Evolutionary conservation across 2,329 filamentous ascomycete species (phyloP).

Genomic region (Verticillium isaacii): DNA sequence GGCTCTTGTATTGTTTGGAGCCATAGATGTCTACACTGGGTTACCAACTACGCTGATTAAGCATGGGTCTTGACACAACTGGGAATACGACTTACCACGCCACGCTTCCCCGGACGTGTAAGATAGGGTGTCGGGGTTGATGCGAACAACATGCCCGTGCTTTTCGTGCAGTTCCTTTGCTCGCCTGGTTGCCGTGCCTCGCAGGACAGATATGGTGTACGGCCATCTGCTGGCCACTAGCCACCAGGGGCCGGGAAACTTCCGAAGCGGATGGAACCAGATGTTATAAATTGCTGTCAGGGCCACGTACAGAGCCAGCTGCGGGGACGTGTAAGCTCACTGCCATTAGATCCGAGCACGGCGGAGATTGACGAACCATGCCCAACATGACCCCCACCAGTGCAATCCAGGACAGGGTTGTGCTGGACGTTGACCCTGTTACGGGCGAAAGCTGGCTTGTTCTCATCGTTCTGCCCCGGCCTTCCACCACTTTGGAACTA

Average conservation of each 20-base stretch:
- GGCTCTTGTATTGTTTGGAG: neutral
- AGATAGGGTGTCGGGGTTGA: slow-evolving; percentile 41
- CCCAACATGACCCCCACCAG: neutral
- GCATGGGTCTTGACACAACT: neutral
- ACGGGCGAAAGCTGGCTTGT: neutral
- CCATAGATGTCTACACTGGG: neutral
- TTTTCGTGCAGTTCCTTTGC: slow-evolving; percentile 27
- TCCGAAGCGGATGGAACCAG: slow-evolving; percentile 23
- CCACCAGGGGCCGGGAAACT: slow-evolving; percentile 20
- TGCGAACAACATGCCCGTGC: slow-evolving; percentile 40
- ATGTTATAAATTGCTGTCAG: slow-evolving; percentile 18
- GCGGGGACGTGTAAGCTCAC: neutral
- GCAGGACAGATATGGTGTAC: slow-evolving; percentile 2
- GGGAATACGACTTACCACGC: slow-evolving; percentile 4
- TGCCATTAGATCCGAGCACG: neutral
- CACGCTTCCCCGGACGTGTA: slow-evolving; percentile 31
- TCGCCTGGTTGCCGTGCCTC: slow-evolving; percentile 17
- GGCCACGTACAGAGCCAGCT: neutral
- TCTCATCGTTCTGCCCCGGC: neutral
- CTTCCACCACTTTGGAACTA: neutral
- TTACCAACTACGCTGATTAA: neutral
- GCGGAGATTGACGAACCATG: neutral
- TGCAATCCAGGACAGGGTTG: neutral
- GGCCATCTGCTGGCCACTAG: neutral
- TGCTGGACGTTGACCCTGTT: neutral